These are phyloP conservation scores for Diospyros kaki DNA, from an alignment of 148 eudicot genomes.

Conservation along the genomic window DNA sequence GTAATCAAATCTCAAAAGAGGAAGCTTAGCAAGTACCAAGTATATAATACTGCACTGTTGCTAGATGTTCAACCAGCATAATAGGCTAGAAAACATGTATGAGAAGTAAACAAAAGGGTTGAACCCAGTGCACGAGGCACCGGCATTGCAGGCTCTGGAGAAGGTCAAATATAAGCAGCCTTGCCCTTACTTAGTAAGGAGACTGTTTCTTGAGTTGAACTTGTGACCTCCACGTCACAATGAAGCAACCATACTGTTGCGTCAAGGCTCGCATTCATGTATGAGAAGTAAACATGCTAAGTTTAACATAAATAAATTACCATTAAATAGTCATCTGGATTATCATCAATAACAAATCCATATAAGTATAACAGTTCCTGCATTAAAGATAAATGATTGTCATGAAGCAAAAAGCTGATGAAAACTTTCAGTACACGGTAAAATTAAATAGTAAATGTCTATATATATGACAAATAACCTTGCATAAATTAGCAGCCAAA, in stretches of 20 bases:
- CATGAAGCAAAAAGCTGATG: not conserved
- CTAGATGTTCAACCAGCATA: constrained; percentile 2
- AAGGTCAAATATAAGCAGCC: too few species aligned
- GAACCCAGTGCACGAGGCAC: too few species aligned
- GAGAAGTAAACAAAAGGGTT: not conserved
- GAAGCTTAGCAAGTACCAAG: too few species aligned
- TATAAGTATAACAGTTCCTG: constrained; percentile 96
- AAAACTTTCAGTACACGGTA: not conserved
- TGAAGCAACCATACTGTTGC: too few species aligned
- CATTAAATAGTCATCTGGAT: constrained; percentile 97
- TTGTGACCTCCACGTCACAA: too few species aligned
- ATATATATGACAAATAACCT: not conserved
- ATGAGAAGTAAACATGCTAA: constrained; percentile 1
- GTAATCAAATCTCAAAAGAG: too few species aligned
- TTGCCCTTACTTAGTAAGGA: too few species aligned
- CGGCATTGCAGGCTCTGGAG: too few species aligned
- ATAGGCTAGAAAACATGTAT: constrained; percentile 8
- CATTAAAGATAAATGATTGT: constrained; percentile 18
- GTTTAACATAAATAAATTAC: constrained; percentile 29
- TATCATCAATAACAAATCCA: constrained; percentile 79
- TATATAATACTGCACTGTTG: not conserved
- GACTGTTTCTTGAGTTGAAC: too few species aligned
- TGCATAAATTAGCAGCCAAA: not conserved
- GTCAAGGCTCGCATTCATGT: constrained; percentile 1
- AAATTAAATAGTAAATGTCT: not conserved